Base-by-base conservation (phyloP, 345 rosid species). In the Pseudoturritis turrita region DNA sequence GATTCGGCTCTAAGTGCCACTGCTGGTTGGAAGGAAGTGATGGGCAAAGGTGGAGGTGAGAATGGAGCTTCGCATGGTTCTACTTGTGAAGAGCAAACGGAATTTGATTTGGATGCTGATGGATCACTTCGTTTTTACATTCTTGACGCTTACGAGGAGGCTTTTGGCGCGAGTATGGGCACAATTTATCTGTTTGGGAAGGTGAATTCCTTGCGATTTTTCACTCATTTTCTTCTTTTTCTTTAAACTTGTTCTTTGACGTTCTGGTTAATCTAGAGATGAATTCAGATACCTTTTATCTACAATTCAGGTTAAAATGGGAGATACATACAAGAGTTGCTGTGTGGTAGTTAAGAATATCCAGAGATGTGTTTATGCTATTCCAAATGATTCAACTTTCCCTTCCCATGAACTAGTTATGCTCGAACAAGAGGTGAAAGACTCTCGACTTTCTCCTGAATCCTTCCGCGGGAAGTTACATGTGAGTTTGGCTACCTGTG, bases 131-230 rank as follows among this genome's bases (percentile, higher is more conserved):
- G 86, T 4, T 89, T 91, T 65, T 91, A 86, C 78, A 78, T 88
- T 73, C 72, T 95, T 49, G 98, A 91, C 74, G 94, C 89, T 52
- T 79, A 91, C 47, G 99, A 95, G 70, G 98, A 91, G 87, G 74
- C 79, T 69, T 85, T 80, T 79, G 97, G 98, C 9, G 83, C 87
- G 33, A 95, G 89, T 61, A 81, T 78, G 87, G 97, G 98, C 51
- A 95, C 83, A 2, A 19, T 95, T 28, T 89, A 88, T 82, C 84
- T 95, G 52, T 95, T 89, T 79, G 98, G 98, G 62, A 95, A 91
- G 98, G 99, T 95, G 10, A 59, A 18, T 68, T 58, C 63, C 12
- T 13, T 36, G 22, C 23, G 10, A 36, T 19, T 36, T 61, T 50
- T 77, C 23, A 3, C 4, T n/a, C 36, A 25, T 31, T 52, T 47